Evolutionary conservation across 1,284 basidiomycete species (phyloP).

Genomic region (Mycena sp.): DNA sequence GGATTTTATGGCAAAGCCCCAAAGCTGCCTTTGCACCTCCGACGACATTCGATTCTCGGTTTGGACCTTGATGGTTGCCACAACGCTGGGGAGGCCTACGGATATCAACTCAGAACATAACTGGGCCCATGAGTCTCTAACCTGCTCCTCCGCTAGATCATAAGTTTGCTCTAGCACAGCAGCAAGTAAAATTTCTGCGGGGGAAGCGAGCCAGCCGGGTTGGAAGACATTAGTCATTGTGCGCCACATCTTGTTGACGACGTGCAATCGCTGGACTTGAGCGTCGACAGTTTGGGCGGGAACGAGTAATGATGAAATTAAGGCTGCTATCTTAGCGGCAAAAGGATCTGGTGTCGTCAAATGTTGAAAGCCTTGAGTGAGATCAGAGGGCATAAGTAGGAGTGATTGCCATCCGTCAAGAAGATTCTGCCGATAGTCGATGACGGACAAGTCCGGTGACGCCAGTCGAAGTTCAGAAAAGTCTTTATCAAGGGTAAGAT

Average conservation of each 20-base stretch:
- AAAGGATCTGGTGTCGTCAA: constrained; percentile 45
- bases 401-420: constrained; percentile 61
- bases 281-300: constrained; percentile 31
- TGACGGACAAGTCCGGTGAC: neutral
- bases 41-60: constrained; percentile 37
- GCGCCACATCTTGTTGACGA: constrained; percentile 57
- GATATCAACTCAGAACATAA: constrained; percentile 57
- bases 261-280: constrained; percentile 47
- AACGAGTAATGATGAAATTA: constrained; percentile 44
- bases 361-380: constrained; percentile 49
- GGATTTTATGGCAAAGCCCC: constrained; percentile 42
- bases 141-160: constrained; percentile 44
- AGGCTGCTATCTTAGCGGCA: constrained; percentile 43
- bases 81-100: constrained; percentile 40
- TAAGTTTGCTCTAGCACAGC: constrained; percentile 52
- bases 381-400: constrained; percentile 56
- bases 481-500: constrained; percentile 20
- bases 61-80: constrained; percentile 41
- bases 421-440: constrained; percentile 42
- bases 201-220: constrained; percentile 45
- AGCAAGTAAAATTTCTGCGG: constrained; percentile 54
- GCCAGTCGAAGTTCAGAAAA: constrained; percentile 4
- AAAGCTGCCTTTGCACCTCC: constrained; percentile 46
- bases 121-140: constrained; percentile 54
- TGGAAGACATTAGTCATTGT: constrained; percentile 58